Conservation (phyloP, 2,329 filamentous ascomycete species). For the Microascus cirrosus region DNA sequence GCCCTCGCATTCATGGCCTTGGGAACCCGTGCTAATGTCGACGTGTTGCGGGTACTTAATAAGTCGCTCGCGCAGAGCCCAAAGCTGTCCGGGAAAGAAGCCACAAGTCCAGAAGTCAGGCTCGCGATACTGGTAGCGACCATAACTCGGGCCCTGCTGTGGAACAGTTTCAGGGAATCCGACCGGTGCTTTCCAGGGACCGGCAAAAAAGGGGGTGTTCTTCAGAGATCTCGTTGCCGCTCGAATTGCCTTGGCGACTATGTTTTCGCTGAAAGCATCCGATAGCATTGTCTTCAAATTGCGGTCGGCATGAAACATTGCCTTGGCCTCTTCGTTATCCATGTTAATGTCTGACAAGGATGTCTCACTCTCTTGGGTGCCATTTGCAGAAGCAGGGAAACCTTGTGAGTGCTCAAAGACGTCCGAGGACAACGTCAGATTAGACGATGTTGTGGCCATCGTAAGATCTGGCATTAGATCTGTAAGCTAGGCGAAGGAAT, state of each 20-base stretch:
- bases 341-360: not conserved
- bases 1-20: not conserved
- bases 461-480: not conserved
- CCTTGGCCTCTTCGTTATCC: not conserved
- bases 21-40: slow-evolving; percentile 8
- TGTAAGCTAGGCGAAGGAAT: not conserved
- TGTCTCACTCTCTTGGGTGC: not conserved
- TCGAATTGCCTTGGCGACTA: slow-evolving; percentile 8
- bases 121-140: not conserved
- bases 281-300: not conserved
- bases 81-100: slow-evolving; percentile 25
- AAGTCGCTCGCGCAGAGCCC: slow-evolving; percentile 20
- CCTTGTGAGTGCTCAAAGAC: not conserved
- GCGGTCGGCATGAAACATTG: not conserved
- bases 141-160: not conserved
- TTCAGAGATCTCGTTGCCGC: slow-evolving; percentile 7
- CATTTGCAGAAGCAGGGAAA: not conserved
- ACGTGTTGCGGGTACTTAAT: slow-evolving; percentile 16
- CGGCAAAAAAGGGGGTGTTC: not conserved
- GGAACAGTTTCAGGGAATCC: not conserved
- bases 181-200: not conserved
- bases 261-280: slow-evolving; percentile 5
- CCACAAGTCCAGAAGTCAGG: slow-evolving; percentile 8
- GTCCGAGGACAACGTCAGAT: not conserved
- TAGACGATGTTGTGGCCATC: not conserved